phyloP scores from a whole-genome alignment of 257 asterid genomes.

The Solanum boliviense region DNA sequence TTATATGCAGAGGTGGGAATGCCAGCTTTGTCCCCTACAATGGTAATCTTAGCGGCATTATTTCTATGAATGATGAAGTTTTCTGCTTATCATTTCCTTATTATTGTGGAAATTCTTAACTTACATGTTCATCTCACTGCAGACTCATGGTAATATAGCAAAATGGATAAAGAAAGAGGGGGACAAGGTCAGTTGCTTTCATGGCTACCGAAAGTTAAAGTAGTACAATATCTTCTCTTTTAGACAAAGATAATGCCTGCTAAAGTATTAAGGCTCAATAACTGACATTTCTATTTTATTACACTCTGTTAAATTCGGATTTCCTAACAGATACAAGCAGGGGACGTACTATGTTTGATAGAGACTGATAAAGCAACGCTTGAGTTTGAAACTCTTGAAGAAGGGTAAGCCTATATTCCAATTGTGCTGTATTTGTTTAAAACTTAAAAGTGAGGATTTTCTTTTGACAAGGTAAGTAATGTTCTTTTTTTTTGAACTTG shows the following conservation, averaged over 20 bases:
- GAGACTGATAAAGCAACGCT: constrained; percentile 99
- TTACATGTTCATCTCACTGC: constrained; percentile 21
- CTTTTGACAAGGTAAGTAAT: not conserved
- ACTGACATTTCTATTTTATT: not conserved
- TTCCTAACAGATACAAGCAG: constrained; percentile 72
- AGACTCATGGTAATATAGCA: constrained; percentile 94
- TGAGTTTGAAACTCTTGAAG: constrained; percentile 92
- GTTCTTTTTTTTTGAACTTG: not conserved
- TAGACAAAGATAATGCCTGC: not conserved
- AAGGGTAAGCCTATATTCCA: constrained; percentile 51
- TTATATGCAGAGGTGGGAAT: constrained; percentile 60
- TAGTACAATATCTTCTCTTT: not conserved
- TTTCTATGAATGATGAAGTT: not conserved
- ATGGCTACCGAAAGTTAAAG: not conserved
- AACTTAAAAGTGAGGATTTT: not conserved
- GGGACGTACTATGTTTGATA: constrained; percentile 89
- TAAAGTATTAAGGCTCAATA: not conserved
- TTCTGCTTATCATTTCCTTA: not conserved
- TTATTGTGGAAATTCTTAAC: not conserved
- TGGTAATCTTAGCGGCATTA: constrained; percentile 43
- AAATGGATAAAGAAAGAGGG: constrained; percentile 95
- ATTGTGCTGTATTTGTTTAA: constrained; percentile 5
- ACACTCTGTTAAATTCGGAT: constrained; percentile 7
- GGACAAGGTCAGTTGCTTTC: constrained; percentile 68
- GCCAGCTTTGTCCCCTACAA: constrained; percentile 99